These are phyloP conservation scores for Eragrostis tef DNA, from an alignment of 202 grass and related monocot species.

Conservation along the genomic window DNA sequence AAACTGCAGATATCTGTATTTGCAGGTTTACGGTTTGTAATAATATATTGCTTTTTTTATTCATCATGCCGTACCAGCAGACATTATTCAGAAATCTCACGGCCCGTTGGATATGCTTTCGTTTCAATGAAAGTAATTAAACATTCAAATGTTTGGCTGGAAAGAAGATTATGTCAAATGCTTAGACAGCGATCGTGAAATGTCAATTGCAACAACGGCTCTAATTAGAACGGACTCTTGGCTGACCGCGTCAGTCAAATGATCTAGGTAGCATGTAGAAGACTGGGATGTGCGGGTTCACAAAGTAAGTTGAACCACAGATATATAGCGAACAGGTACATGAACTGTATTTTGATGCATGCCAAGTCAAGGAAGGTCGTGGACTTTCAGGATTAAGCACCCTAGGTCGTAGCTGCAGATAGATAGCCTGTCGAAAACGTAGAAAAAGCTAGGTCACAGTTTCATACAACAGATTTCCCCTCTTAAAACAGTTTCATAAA, in stretches of 20 bases:
- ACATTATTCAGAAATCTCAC: not conserved
- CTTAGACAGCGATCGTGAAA: not conserved
- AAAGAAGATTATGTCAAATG: slow-evolving; percentile 3
- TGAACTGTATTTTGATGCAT: not conserved
- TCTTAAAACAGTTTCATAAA: slow-evolving; percentile 1
- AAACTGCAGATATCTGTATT: no score
- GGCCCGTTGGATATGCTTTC: not conserved
- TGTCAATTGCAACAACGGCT: not conserved
- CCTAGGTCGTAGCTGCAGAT: slow-evolving; percentile 18
- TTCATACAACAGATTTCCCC: not conserved
- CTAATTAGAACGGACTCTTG: not conserved
- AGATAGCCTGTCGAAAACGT: not conserved
- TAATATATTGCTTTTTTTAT: not conserved
- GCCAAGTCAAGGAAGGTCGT: slow-evolving; percentile 1
- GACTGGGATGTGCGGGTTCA: slow-evolving; percentile 7
- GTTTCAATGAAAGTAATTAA: not conserved
- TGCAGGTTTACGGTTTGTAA: no score
- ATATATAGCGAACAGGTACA: not conserved
- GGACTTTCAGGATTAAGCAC: slow-evolving; percentile 32
- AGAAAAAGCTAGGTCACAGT: slow-evolving; percentile 3
- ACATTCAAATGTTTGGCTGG: slow-evolving; percentile 28
- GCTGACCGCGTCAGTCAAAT: slow-evolving; percentile 42
- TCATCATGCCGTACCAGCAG: not conserved
- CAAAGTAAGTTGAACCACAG: not conserved
- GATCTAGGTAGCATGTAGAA: slow-evolving; percentile 9